A percentile compares a stretch with the other conserved stretches of the same genome.
These are phyloP conservation scores for Candida sonorensis DNA, from an alignment of 805 yeast species.

Conservation along the genomic window DNA sequence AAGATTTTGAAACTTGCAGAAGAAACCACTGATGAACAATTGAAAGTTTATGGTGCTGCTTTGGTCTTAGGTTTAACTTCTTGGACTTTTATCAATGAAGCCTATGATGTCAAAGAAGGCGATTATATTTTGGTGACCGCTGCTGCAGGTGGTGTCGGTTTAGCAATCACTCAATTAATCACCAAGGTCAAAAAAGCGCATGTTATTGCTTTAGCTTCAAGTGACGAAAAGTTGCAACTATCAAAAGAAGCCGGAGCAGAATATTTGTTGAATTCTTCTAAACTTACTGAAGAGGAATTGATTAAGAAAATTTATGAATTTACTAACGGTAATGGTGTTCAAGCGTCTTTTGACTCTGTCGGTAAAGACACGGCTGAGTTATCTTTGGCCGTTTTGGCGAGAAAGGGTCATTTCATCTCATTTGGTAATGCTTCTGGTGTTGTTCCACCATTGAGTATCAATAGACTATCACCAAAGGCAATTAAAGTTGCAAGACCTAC, in stretches of 20 bases:
- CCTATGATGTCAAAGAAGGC: conserved; percentile 59
- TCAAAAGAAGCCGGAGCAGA: conserved; percentile 78
- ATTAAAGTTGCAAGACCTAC: conserved; percentile 61
- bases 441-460: conserved; percentile 60
- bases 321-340: conserved; percentile 63
- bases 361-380: conserved; percentile 72
- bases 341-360: conserved; percentile 63
- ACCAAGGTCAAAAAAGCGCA: conserved; percentile 55
- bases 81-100: conserved; percentile 57
- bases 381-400: conserved; percentile 52
- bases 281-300: conserved; percentile 42
- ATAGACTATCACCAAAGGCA: conserved; percentile 52
- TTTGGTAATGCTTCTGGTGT: conserved; percentile 87
- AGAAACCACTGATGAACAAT: conserved; percentile 38
- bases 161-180: conserved; percentile 59
- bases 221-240: conserved; percentile 58
- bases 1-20: conserved; percentile 45
- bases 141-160: conserved; percentile 95
- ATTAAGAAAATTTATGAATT: conserved; percentile 47
- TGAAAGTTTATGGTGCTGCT: conserved; percentile 54
- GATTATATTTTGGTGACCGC: conserved; percentile 80
- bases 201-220: conserved; percentile 80
- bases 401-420: conserved; percentile 69
- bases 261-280: conserved; percentile 44
- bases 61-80: conserved; percentile 77